Percentiles rank a stretch among this genome's conserved stretches.
These are phyloP conservation scores for Ambispora gerdemannii DNA, from an alignment of 192 early-diverging fungal species.

Conservation along the genomic window DNA sequence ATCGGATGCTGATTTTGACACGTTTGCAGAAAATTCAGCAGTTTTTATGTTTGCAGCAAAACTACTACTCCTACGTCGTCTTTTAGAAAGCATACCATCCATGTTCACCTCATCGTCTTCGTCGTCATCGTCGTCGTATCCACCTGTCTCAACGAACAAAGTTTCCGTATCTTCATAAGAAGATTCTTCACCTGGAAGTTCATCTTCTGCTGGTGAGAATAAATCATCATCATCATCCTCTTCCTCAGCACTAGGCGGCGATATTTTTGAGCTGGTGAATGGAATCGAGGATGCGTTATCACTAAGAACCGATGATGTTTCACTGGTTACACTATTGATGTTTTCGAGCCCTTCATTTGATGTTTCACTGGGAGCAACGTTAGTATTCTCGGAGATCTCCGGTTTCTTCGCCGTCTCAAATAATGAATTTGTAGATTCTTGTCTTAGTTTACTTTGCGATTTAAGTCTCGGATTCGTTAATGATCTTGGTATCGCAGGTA, in stretches of 20 bases:
- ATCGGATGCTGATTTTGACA: constrained; percentile 9
- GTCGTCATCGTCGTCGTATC: neutral
- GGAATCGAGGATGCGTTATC: neutral
- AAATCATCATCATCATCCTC: constrained; percentile 25
- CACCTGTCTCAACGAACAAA: constrained; percentile 12
- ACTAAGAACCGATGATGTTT: neutral
- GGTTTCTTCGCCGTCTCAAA: too few relatives aligned
- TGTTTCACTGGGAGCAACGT: too few relatives aligned
- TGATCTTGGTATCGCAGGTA: neutral
- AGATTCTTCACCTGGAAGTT: constrained; percentile 1
- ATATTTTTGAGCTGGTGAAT: neutral
- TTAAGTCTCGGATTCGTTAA: neutral
- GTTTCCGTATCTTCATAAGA: constrained; percentile 22
- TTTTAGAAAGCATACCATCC: neutral
- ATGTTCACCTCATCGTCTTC: neutral
- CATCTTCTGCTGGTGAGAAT: constrained; percentile 5
- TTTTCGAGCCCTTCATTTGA: too few relatives aligned
- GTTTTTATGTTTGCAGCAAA: constrained; percentile 19
- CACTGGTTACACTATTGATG: neutral
- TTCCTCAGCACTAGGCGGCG: too few relatives aligned
- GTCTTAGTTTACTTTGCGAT: constrained; percentile 20
- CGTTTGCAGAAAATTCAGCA: neutral
- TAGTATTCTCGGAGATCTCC: too few relatives aligned
- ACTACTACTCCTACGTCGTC: constrained; percentile 18
- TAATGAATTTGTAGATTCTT: constrained; percentile 1